A percentile compares a stretch with the other conserved stretches of the same genome.
These are phyloP conservation scores for Bolboschoenoplectus hybrid DNA, from an alignment of 202 grass and related monocot species.

Conservation along the genomic window DNA sequence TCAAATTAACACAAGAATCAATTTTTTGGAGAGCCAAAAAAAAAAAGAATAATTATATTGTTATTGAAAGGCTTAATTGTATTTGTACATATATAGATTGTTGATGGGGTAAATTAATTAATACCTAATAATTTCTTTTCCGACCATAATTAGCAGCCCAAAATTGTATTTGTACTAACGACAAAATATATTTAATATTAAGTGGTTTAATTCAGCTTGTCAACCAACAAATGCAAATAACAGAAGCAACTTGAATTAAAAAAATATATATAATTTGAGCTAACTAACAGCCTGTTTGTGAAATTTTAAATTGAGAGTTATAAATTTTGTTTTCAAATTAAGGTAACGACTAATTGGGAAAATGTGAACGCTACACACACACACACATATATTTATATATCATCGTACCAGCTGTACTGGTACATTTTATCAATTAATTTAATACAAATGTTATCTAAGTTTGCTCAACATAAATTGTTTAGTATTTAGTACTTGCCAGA, in stretches of 20 bases:
- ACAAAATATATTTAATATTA: background rate
- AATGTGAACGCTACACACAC: background rate
- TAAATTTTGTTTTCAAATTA: background rate
- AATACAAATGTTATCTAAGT: slow-evolving; percentile 2
- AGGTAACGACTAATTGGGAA: background rate
- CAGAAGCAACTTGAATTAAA: background rate
- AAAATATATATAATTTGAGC: background rate
- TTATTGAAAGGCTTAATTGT: no score
- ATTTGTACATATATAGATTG: no score
- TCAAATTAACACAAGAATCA: no score
- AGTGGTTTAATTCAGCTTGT: background rate
- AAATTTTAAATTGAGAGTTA: background rate
- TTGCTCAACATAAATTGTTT: background rate
- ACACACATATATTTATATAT: background rate
- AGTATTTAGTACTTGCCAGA: background rate
- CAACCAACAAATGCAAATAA: background rate
- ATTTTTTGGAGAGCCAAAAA: no score
- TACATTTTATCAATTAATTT: slow-evolving; percentile 14
- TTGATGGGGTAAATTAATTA: no score
- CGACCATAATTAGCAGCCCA: background rate
- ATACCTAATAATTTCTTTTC: no score
- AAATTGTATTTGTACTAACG: background rate
- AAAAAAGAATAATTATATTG: no score
- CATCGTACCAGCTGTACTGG: slow-evolving; percentile 33
- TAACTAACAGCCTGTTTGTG: slow-evolving; percentile 5